A percentile compares a stretch with the other conserved stretches of the same genome.
Evolutionary conservation across 495 filamentous ascomycete species (phyloP).

Genomic region (Xylaria intraflava): DNA sequence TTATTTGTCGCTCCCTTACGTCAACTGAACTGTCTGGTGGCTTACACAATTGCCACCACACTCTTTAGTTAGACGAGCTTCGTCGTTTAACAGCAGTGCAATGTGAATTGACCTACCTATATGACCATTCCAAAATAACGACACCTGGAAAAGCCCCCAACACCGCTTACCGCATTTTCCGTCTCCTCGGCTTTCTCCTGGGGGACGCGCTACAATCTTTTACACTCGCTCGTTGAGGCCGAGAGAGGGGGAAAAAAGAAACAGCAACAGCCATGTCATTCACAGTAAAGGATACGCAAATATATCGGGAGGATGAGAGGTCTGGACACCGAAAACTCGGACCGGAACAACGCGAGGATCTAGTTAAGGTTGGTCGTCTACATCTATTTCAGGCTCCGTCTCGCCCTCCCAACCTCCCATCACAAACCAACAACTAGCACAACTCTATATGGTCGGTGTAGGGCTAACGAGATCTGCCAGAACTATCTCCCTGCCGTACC

Average conservation of each 20-base stretch:
- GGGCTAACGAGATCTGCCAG: slow-evolving; percentile 27
- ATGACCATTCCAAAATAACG: too few relatives aligned
- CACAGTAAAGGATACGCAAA: slow-evolving; percentile 44
- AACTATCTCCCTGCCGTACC: slow-evolving; percentile 69
- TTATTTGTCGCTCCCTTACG: neutral
- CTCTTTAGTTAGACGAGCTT: neutral
- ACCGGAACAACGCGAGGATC: slow-evolving; percentile 58
- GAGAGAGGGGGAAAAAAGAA: neutral
- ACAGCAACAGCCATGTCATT: slow-evolving; percentile 50
- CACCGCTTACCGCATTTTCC: neutral
- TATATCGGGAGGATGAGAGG: slow-evolving; percentile 59
- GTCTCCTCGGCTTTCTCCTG: neutral
- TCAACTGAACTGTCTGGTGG: neutral
- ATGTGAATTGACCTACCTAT: slow-evolving; percentile 13
- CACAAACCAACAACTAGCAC: neutral
- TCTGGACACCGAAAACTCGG: slow-evolving; percentile 53
- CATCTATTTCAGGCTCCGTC: neutral
- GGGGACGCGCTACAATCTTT: neutral
- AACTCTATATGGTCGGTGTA: slow-evolving; percentile 4
- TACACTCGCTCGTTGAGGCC: neutral
- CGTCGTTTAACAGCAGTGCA: neutral
- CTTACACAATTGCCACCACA: neutral
- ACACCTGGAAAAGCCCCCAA: neutral
- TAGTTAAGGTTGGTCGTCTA: slow-evolving; percentile 48
- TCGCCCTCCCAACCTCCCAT: too few relatives aligned